Percentiles rank a stretch among this genome's conserved stretches.
Conservation (phyloP, 129 eudicot species). For the Flaveria trinervia region DNA sequence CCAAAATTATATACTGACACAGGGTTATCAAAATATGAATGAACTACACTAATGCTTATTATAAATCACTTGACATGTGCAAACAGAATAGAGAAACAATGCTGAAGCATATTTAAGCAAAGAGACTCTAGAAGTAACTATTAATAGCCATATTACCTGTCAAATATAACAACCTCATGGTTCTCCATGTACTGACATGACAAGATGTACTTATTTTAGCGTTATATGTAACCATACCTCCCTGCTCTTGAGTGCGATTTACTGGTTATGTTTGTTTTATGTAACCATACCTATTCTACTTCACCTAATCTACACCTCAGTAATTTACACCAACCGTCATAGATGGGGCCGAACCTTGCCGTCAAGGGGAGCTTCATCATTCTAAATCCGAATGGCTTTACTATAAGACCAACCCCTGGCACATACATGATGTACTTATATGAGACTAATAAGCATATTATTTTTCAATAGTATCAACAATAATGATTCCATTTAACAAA, state of each 20-base stretch:
- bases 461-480: neutral
- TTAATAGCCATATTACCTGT: neutral
- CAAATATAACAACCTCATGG: neutral
- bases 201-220: too few species aligned
- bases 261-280: too few species aligned
- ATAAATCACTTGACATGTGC: conserved; percentile 1
- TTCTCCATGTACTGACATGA: neutral
- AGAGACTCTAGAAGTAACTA: neutral
- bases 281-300: too few species aligned
- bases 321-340: too few species aligned
- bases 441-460: neutral
- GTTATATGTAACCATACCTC: too few species aligned
- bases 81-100: neutral
- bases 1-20: neutral
- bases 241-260: too few species aligned
- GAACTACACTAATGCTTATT: neutral
- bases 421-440: neutral
- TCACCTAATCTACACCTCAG: neutral
- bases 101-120: neutral
- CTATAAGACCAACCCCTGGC: too few species aligned
- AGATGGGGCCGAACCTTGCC: too few species aligned
- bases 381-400: too few species aligned
- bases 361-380: too few species aligned
- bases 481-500: neutral
- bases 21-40: neutral